Evolutionary conservation across 306 rosid species (phyloP).

Genomic region (Phaseolus lunatus): DNA sequence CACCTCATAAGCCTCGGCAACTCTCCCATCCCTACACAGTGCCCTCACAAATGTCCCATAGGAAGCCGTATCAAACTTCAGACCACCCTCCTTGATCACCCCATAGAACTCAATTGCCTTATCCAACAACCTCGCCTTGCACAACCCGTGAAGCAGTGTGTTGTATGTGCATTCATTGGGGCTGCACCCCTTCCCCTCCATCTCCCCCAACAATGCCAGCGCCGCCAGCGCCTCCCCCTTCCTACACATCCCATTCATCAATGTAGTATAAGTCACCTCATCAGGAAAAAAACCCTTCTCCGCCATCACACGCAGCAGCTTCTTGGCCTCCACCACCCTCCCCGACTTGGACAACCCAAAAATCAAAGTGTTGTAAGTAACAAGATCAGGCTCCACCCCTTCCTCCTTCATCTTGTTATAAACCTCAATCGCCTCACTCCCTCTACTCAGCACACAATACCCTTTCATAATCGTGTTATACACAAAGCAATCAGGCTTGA

Average conservation of each 20-base stretch:
- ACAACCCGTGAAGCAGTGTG: slow-evolving; percentile 81
- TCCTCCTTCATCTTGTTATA: slow-evolving; percentile 79
- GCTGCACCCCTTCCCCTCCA: slow-evolving; percentile 75
- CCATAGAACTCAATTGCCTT: slow-evolving; percentile 74
- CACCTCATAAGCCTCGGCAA: slow-evolving; percentile 86
- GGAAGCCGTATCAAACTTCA: slow-evolving; percentile 82
- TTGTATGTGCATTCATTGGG: slow-evolving; percentile 82
- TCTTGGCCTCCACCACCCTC: slow-evolving; percentile 69
- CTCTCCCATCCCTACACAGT: slow-evolving; percentile 77
- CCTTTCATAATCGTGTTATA: slow-evolving; percentile 92
- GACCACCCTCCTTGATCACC: slow-evolving; percentile 60
- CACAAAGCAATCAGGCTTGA: slow-evolving; percentile 80
- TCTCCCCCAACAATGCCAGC: slow-evolving; percentile 68
- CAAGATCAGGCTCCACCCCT: slow-evolving; percentile 85
- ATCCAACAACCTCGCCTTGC: slow-evolving; percentile 72
- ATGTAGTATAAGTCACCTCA: slow-evolving; percentile 76
- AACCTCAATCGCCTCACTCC: slow-evolving; percentile 76
- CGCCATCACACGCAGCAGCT: slow-evolving; percentile 68
- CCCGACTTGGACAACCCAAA: slow-evolving; percentile 79
- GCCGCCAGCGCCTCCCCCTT: slow-evolving; percentile 75
- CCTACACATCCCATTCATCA: slow-evolving; percentile 94
- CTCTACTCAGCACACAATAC: slow-evolving; percentile 74
- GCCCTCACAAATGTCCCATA: slow-evolving; percentile 81
- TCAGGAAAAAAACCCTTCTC: slow-evolving; percentile 81
- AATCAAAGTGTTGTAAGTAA: slow-evolving; percentile 84